These are phyloP conservation scores for Byssochlamys sp. DNA, from an alignment of 2,329 filamentous ascomycete species.

Conservation along the genomic window DNA sequence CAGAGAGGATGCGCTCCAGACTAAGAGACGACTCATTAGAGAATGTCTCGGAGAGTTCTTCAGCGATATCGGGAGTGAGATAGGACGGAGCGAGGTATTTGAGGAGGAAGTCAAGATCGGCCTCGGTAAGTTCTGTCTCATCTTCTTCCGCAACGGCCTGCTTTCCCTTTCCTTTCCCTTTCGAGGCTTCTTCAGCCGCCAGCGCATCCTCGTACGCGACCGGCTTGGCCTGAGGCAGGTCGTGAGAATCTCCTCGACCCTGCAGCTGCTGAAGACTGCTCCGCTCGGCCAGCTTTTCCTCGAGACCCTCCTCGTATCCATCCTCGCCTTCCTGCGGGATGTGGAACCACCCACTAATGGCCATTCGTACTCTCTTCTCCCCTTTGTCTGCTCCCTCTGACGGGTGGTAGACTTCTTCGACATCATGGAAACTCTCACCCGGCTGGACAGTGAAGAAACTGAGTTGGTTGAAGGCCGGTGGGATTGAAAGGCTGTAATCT, in stretches of 20 bases:
- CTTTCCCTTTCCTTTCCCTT: conserved; percentile 30
- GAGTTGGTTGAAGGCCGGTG: conserved; percentile 92
- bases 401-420: conserved; percentile 88
- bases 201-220: conserved; percentile 36
- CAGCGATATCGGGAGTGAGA: conserved; percentile 80
- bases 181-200: conserved; percentile 21
- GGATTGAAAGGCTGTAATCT: conserved; percentile 71
- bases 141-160: conserved; percentile 44
- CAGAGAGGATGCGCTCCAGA: conserved; percentile 65
- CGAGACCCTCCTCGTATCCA: conserved; percentile 76
- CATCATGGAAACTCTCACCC: conserved; percentile 97
- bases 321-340: conserved; percentile 92
- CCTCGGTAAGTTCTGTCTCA: conserved; percentile 55
- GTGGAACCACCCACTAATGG: conserved; percentile 97
- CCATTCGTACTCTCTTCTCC: conserved; percentile 69
- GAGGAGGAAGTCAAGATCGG: conserved; percentile 79
- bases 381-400: conserved; percentile 40
- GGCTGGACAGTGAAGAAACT: conserved; percentile 97
- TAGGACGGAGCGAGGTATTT: conserved; percentile 85
- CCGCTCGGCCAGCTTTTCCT: conserved; percentile 77
- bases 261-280: conserved; percentile 89
- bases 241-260: conserved; percentile 81
- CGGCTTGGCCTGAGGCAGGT: conserved; percentile 60
- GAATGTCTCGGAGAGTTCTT: conserved; percentile 71
- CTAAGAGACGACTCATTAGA: conserved; percentile 74